Evolutionary conservation across 805 yeast genomes (phyloP).

Genomic region (Hanseniaspora hatyaiensis): DNA sequence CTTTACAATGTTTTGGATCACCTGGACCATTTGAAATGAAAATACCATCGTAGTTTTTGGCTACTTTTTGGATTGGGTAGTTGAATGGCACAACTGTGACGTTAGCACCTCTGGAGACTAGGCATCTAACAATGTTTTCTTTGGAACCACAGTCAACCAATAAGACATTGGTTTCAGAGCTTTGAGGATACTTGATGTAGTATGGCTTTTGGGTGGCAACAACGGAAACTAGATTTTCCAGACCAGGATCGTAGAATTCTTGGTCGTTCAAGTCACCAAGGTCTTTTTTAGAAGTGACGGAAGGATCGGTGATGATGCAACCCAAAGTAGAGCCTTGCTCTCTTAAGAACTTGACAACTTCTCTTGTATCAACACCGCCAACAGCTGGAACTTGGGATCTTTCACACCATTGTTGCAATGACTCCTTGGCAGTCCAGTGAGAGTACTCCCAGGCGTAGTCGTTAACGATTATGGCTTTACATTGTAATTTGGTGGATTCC

Average conservation of each 20-base stretch:
- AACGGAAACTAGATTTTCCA: slow-evolving; percentile 77
- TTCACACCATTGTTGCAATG: slow-evolving; percentile 89
- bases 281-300: slow-evolving; percentile 4
- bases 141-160: slow-evolving; percentile 97
- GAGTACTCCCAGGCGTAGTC: slow-evolving; percentile 91
- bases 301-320: slow-evolving; percentile 50
- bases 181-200: slow-evolving; percentile 42
- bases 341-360: slow-evolving; percentile 80
- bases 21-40: slow-evolving; percentile 96
- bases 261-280: slow-evolving; percentile 14
- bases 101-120: slow-evolving; percentile 90
- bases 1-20: slow-evolving; percentile 82
- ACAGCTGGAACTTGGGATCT: slow-evolving; percentile 93
- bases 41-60: slow-evolving; percentile 85
- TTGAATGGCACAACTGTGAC: slow-evolving; percentile 94
- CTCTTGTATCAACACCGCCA: slow-evolving; percentile 95
- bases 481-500: slow-evolving; percentile 84
- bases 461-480: slow-evolving; percentile 91
- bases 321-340: slow-evolving; percentile 94
- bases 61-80: slow-evolving; percentile 83
- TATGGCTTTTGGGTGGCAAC: slow-evolving; percentile 94
- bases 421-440: slow-evolving; percentile 99
- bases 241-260: slow-evolving; percentile 81
- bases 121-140: slow-evolving; percentile 88
- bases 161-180: slow-evolving; percentile 62